Conservation (phyloP, 305 asterid genomes). For the Caryopteris hybrid region DNA sequence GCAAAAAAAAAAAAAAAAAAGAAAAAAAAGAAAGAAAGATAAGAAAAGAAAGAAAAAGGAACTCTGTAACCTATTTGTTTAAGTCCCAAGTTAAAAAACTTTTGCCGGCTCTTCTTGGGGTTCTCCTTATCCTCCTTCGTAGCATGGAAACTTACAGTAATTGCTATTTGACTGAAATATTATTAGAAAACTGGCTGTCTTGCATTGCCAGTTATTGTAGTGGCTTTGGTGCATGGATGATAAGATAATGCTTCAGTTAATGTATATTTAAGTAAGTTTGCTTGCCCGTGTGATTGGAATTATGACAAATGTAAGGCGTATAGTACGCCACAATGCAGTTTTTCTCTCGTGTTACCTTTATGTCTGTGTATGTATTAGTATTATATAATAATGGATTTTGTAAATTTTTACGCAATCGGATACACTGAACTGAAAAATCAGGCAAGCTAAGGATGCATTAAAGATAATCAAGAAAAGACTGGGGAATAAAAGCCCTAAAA, state of each 20-base stretch:
- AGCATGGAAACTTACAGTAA: not conserved
- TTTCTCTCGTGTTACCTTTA: not conserved
- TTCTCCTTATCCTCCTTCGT: not conserved
- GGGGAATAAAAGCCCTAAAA: constrained; percentile 72
- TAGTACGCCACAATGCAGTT: not conserved
- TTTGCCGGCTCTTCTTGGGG: not conserved
- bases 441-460: constrained; percentile 92
- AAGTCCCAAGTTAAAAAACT: not conserved
- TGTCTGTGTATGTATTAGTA: not conserved
- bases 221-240: not conserved
- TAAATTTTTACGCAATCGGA: not conserved
- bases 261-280: not conserved
- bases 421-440: constrained; percentile 22
- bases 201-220: not conserved
- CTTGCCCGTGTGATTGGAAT: not conserved
- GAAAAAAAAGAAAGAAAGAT: no score
- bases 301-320: not conserved
- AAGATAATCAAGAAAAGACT: constrained; percentile 85
- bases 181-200: not conserved
- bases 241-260: not conserved
- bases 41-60: no score
- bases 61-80: not conserved
- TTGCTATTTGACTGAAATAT: not conserved
- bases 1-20: no score
- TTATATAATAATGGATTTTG: not conserved